Conservation (phyloP, 2,329 filamentous ascomycete genomes). For the Penicillium verrucosum region DNA sequence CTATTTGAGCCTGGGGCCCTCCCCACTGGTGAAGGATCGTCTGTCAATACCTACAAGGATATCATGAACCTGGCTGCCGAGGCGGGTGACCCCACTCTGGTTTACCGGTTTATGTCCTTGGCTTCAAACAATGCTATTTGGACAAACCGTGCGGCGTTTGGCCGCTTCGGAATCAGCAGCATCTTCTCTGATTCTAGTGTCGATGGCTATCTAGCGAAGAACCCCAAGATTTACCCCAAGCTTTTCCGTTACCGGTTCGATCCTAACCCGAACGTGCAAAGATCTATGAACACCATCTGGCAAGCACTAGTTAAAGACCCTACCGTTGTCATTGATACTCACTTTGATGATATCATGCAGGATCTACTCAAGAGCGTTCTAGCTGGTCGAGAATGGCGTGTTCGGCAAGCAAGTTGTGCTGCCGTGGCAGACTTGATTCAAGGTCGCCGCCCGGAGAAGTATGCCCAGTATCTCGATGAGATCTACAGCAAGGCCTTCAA, state of each 20-base stretch:
- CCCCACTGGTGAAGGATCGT: constrained; percentile 83
- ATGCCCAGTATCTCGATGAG: constrained; percentile 77
- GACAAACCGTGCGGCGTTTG: constrained; percentile 95
- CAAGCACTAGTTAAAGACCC: constrained; percentile 90
- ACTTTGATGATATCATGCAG: constrained; percentile 86
- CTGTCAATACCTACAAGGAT: constrained; percentile 94
- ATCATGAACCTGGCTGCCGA: constrained; percentile 95
- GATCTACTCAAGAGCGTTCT: constrained; percentile 83
- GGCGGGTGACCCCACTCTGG: constrained; percentile 90
- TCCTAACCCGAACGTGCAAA: constrained; percentile 86
- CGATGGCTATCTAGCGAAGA: constrained; percentile 66
- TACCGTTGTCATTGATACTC: constrained; percentile 67
- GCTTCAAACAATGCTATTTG: constrained; percentile 95
- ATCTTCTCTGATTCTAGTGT: constrained; percentile 81
- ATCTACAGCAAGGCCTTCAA: constrained; percentile 86
- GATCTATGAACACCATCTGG: constrained; percentile 98
- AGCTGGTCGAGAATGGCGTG: constrained; percentile 81
- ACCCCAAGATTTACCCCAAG: constrained; percentile 93
- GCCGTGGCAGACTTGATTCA: constrained; percentile 86
- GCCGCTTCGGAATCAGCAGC: constrained; percentile 84
- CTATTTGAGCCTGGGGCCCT: constrained; percentile 88
- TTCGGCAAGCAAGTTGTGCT: constrained; percentile 85
- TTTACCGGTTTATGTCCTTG: constrained; percentile 98
- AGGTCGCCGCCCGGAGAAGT: constrained; percentile 70
- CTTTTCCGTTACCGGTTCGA: constrained; percentile 93